Conservation (phyloP, 352 stramenopile genomes). For the Phytophthora cactorum region DNA sequence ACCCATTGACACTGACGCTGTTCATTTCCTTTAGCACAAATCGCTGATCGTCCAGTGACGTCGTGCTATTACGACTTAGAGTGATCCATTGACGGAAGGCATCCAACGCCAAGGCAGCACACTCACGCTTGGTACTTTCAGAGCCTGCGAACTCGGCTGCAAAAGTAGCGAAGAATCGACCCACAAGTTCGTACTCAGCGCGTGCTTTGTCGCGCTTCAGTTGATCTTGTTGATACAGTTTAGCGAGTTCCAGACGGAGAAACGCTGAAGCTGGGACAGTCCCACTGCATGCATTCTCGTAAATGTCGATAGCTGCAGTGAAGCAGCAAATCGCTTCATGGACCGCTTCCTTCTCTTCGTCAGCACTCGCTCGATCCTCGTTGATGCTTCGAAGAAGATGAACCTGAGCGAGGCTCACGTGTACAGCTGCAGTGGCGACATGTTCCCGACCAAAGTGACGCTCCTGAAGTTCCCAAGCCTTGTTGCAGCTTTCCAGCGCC, state of each 20-base stretch:
- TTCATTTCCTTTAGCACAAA: constrained; percentile 54
- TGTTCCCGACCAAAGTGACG: constrained; percentile 53
- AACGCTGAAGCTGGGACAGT: constrained; percentile 60
- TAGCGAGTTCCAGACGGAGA: constrained; percentile 67
- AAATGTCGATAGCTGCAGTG: constrained; percentile 56
- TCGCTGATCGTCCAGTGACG: constrained; percentile 44
- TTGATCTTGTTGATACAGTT: constrained; percentile 50
- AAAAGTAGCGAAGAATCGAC: constrained; percentile 67
- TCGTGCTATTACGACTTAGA: constrained; percentile 8
- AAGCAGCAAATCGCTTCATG: constrained; percentile 53
- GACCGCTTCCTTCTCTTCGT: constrained; percentile 36
- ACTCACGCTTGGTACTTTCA: constrained; percentile 63
- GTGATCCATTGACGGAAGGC: constrained; percentile 57
- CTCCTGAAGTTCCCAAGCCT: constrained; percentile 71
- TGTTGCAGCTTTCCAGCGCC: constrained; percentile 68
- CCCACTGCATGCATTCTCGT: constrained; percentile 60
- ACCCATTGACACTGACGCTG: constrained; percentile 50
- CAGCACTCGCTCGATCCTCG: constrained; percentile 4
- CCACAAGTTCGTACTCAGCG: constrained; percentile 45
- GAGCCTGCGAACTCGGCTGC: constrained; percentile 56
- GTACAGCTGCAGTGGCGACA: constrained; percentile 55
- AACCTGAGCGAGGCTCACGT: constrained; percentile 64
- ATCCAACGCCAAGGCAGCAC: constrained; percentile 63
- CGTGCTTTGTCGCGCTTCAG: constrained; percentile 16
- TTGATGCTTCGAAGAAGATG: constrained; percentile 38